Conservation (phyloP, 2,329 filamentous ascomycete genomes). For the Trichoderma guizhouense region DNA sequence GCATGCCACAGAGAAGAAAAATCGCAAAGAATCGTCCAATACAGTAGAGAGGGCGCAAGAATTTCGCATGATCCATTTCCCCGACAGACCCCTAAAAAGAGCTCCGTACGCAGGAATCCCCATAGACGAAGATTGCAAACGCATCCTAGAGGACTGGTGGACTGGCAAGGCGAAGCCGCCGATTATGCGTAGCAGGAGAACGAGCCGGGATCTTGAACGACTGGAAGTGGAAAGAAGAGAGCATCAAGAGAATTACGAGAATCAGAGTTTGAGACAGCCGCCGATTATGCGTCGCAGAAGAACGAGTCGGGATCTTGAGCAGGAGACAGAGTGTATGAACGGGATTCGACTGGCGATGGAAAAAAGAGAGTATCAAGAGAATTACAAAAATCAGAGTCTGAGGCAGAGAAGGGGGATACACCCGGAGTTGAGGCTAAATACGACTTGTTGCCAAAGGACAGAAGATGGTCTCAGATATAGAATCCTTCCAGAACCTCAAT, state of each 20-base stretch:
- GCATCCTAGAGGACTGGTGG: background rate
- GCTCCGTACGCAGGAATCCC: slow-evolving; percentile 25
- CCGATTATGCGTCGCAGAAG: background rate
- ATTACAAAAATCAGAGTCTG: background rate
- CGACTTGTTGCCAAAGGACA: background rate
- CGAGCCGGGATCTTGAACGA: background rate
- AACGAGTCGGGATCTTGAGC: background rate
- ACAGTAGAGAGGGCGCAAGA: slow-evolving; percentile 7
- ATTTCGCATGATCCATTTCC: slow-evolving; percentile 25
- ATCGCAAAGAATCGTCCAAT: background rate
- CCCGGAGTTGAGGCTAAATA: background rate
- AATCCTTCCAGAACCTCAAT: background rate
- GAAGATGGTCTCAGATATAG: background rate
- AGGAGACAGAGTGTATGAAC: background rate
- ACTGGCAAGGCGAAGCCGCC: background rate
- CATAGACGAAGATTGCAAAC: slow-evolving; percentile 25
- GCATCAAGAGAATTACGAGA: background rate
- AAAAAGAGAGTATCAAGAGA: background rate
- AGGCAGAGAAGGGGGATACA: background rate
- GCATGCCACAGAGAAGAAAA: too few relatives aligned
- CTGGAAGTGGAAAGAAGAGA: background rate
- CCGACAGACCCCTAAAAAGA: slow-evolving; percentile 24
- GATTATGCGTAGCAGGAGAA: background rate
- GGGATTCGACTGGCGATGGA: background rate
- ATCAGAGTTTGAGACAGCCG: background rate